Evolutionary conservation across 176 grass and related monocot genomes (phyloP).

Genomic region (Phoenix roebelenii): DNA sequence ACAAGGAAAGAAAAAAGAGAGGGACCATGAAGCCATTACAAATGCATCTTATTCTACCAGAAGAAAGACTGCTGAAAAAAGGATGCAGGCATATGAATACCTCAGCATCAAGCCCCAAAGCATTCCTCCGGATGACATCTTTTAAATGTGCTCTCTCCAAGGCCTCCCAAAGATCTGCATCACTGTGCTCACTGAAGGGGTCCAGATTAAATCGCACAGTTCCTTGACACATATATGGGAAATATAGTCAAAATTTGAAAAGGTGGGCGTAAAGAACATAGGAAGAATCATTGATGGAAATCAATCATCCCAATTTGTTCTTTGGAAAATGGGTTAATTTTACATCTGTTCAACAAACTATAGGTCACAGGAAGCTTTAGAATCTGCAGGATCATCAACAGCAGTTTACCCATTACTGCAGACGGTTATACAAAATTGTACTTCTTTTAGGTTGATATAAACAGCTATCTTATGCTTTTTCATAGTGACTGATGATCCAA

Average conservation of each 20-base stretch:
- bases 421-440: no score
- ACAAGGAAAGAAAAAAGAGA: neutral
- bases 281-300: no score
- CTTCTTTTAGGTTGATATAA: no score
- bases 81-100: constrained; percentile 13
- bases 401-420: no score
- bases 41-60: neutral
- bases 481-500: no score
- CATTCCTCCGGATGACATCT: constrained; percentile 82
- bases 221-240: constrained; percentile 28
- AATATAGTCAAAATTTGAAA: neutral
- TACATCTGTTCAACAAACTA: no score
- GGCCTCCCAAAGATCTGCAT: constrained; percentile 96
- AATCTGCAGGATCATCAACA: no score
- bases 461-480: no score
- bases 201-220: constrained; percentile 96
- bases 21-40: neutral
- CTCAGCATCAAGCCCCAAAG: constrained; percentile 83
- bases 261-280: no score
- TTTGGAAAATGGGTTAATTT: no score
- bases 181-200: constrained; percentile 95
- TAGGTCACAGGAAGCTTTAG: no score
- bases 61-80: neutral
- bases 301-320: no score
- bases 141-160: constrained; percentile 97